These are phyloP conservation scores for Suillus brevipes DNA, from an alignment of 768 basidiomycete species.

Conservation along the genomic window DNA sequence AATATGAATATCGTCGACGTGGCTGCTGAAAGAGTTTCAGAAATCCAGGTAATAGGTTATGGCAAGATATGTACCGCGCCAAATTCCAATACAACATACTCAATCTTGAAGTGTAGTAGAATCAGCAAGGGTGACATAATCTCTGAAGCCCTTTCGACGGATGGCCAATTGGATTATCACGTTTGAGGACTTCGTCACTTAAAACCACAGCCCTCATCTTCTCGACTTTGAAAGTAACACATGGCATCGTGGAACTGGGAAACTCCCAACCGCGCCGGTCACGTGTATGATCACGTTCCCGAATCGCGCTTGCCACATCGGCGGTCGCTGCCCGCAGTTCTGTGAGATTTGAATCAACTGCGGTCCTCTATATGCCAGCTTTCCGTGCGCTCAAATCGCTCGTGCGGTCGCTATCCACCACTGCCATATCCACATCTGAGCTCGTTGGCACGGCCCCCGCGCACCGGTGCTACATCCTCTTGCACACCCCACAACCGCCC, in stretches of 20 bases:
- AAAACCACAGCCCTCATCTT: too few relatives aligned
- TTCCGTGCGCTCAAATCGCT: conserved; percentile 5
- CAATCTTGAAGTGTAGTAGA: background rate
- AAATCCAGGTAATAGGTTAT: background rate
- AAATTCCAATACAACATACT: background rate
- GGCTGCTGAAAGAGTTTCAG: background rate
- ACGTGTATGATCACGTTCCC: background rate
- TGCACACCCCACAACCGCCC: conserved; percentile 53
- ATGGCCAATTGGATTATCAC: too few relatives aligned
- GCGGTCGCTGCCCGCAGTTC: background rate
- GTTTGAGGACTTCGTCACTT: too few relatives aligned
- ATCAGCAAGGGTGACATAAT: background rate
- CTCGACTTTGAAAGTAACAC: too few relatives aligned
- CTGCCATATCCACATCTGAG: conserved; percentile 7
- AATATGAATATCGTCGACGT: background rate
- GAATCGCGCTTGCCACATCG: background rate
- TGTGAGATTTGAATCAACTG: background rate
- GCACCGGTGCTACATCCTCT: conserved; percentile 56
- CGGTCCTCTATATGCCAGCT: background rate
- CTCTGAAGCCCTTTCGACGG: background rate
- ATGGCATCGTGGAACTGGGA: too few relatives aligned
- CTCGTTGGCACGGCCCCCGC: conserved; percentile 52
- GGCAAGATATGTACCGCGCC: background rate
- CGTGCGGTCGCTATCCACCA: background rate
- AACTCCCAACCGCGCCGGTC: background rate